Base-by-base conservation (phyloP, 1,284 basidiomycete species). In the Sporisorium reilianum region DNA sequence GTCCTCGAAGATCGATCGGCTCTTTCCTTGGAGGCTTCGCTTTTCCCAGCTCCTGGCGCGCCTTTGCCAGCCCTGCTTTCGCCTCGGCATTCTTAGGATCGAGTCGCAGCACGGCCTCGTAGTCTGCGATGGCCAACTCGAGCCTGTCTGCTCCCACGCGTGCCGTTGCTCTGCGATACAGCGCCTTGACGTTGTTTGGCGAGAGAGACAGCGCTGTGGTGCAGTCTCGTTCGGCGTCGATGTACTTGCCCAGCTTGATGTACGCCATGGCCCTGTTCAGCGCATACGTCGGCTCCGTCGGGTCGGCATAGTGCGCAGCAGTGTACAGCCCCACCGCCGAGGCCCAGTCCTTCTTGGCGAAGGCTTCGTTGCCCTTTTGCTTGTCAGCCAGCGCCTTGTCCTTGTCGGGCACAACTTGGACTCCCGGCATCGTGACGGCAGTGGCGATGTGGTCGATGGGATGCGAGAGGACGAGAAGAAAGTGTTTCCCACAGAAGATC, bases 251-350 rank as follows among this genome's bases (percentile, higher is more conserved):
- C 10, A 66, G 54, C 56, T 72, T 72, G 55, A 72, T 58, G 53
- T 72, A 72, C 11, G 69, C 69, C 69, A 72, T 72, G 22, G 69
- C 69, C 12, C 69, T 45, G 32, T 72, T 72, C 18, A 72, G 57
- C 30, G 69, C 60, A 49, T 64, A 66, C 8, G 69, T 64, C 2
- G 69, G 59, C 32, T 72, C 69, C n/a, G 59, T 60, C 5, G 69
- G 64, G 28, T 72, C 64, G 8, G 60, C 40, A 6, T 55, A 18
- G 25, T 62, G 64, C 5, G 69, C 69, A 1, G 55, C 64, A 22
- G 64, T 53, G 41, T 72, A 72, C 53, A 30, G 41, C 3, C 69
- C 69, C 44, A 72, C 51, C 2, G 69, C 69, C 32, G 55, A 49
- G 20, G 60, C 53, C 64, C 64, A 72, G 42, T 63, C 46, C 16